These are phyloP conservation scores for Saccharomycopsis synnaedendra DNA, from an alignment of 805 yeast genomes.

Conservation along the genomic window DNA sequence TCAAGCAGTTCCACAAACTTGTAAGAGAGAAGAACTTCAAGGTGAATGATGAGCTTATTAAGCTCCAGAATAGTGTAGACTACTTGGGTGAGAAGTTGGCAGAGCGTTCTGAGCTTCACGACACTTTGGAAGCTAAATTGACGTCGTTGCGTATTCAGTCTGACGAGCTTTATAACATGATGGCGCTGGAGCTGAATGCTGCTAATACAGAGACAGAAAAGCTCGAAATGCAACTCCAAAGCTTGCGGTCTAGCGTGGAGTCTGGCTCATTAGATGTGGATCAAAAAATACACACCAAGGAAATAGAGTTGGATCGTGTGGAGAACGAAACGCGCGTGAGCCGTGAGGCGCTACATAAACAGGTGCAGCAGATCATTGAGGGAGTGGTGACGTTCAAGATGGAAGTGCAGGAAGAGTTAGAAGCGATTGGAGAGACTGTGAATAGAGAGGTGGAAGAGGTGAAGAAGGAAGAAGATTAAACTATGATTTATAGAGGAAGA, in stretches of 20 bases:
- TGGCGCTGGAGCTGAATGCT: slow-evolving; percentile 39
- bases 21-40: slow-evolving; percentile 34
- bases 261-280: slow-evolving; percentile 39
- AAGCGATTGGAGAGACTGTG: slow-evolving; percentile 41
- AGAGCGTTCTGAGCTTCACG: slow-evolving; percentile 46
- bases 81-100: slow-evolving; percentile 40
- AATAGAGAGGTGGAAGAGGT: slow-evolving; percentile 24
- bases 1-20: slow-evolving; percentile 20
- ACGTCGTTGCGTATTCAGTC: slow-evolving; percentile 39
- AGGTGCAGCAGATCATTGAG: slow-evolving; percentile 47
- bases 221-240: slow-evolving; percentile 45
- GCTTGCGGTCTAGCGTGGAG: slow-evolving; percentile 34
- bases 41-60: slow-evolving; percentile 45
- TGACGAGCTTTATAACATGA: slow-evolving; percentile 44
- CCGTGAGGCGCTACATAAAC: slow-evolving; percentile 37
- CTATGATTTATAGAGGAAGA: background rate
- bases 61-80: slow-evolving; percentile 48
- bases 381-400: slow-evolving; percentile 53
- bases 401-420: slow-evolving; percentile 52
- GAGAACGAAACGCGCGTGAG: slow-evolving; percentile 34
- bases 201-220: slow-evolving; percentile 57
- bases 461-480: background rate
- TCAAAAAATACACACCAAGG: slow-evolving; percentile 31
- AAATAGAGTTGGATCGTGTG: slow-evolving; percentile 41
- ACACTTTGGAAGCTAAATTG: slow-evolving; percentile 45